Conservation (phyloP, 1,284 basidiomycete species). For the Bjerkandera adusta region DNA sequence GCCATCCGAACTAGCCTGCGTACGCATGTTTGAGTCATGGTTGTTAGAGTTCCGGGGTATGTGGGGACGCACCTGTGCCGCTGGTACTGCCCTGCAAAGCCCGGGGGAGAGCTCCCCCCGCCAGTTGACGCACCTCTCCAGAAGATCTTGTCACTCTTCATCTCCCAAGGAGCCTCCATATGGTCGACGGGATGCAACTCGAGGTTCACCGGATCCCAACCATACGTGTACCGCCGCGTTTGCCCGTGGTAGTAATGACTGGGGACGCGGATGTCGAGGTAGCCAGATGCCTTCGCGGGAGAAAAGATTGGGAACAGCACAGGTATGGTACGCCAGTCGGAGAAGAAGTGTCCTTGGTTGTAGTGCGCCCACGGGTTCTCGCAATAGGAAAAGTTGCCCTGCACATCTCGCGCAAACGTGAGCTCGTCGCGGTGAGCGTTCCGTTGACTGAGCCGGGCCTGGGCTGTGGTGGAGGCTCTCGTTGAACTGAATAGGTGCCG, state of each 20-base stretch:
- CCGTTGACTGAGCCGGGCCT: constrained; percentile 23
- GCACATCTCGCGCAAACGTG: constrained; percentile 55
- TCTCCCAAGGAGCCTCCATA: constrained; percentile 83
- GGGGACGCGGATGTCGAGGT: constrained; percentile 87
- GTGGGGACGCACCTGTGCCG: constrained; percentile 67
- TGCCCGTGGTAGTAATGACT: constrained; percentile 92
- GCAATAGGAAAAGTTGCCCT: constrained; percentile 77
- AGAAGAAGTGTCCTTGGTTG: constrained; percentile 92
- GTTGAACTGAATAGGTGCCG: constrained; percentile 81
- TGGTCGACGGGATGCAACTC: constrained; percentile 71
- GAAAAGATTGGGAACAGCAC: constrained; percentile 89
- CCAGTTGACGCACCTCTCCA: constrained; percentile 93
- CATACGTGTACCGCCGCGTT: constrained; percentile 84
- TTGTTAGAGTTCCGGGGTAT: constrained; percentile 7
- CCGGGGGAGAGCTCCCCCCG: constrained; percentile 84
- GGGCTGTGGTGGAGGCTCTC: constrained; percentile 40
- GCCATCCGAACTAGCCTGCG: constrained; percentile 77
- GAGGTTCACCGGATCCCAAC: constrained; percentile 78
- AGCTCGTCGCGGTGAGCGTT: constrained; percentile 51
- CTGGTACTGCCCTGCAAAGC: constrained; percentile 83
- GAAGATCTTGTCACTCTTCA: constrained; percentile 71
- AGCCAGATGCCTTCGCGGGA: constrained; percentile 82
- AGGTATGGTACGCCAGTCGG: constrained; percentile 87
- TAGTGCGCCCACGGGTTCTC: constrained; percentile 78
- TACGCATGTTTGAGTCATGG: constrained; percentile 9